Evolutionary conservation across 2,329 filamentous ascomycete species (phyloP).

Genomic region (Pseudogymnoascus sp.): DNA sequence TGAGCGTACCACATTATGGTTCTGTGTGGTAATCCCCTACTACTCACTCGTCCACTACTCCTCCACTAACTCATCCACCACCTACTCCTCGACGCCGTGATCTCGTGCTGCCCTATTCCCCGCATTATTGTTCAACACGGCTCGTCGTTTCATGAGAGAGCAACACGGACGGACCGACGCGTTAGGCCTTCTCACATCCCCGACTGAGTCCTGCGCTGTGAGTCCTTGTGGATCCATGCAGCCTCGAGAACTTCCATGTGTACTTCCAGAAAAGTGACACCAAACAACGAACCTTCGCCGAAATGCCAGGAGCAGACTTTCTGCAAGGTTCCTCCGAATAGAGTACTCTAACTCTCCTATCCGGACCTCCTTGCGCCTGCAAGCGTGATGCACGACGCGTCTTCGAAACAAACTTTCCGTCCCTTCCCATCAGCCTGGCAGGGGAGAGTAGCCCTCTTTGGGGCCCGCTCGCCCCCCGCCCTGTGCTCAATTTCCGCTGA

Average conservation of each 20-base stretch:
- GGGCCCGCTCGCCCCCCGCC: slow-evolving; percentile 2
- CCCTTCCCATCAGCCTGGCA: neutral
- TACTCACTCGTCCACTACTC: neutral
- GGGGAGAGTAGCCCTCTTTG: neutral
- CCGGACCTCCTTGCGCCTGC: neutral
- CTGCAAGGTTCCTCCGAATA: slow-evolving; percentile 6
- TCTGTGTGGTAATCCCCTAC: neutral
- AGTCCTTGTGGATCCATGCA: neutral
- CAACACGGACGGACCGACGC: neutral
- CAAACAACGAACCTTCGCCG: neutral
- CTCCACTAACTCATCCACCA: neutral
- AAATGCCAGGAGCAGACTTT: neutral
- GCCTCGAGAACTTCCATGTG: neutral
- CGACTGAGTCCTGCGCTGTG: neutral
- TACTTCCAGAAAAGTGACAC: neutral
- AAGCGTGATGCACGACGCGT: slow-evolving; percentile 1
- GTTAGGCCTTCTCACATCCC: neutral
- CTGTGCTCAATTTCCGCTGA: slow-evolving; percentile 7
- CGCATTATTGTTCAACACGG: neutral
- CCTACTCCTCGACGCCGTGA: neutral
- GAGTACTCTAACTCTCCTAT: neutral
- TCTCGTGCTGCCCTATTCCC: neutral
- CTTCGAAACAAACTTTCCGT: slow-evolving; percentile 7
- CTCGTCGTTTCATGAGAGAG: neutral
- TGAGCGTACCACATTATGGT: neutral